phyloP scores from a whole-genome alignment of 2,329 filamentous ascomycete species.

The Phaeomoniella chlamydospora region DNA sequence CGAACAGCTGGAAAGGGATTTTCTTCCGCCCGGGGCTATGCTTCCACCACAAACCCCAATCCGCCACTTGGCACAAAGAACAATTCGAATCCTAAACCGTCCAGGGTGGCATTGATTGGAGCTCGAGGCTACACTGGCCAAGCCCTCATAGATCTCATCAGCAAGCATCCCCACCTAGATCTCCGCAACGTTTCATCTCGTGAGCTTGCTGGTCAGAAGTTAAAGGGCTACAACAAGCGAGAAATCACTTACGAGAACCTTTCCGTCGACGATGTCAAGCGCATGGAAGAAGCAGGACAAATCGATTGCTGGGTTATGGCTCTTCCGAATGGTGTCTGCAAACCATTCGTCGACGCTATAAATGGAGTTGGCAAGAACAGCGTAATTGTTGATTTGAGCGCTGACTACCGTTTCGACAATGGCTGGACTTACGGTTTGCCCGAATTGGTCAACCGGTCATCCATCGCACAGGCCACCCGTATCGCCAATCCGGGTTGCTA shows the following conservation, averaged over 20 bases:
- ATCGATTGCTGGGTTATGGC: constrained; percentile 98
- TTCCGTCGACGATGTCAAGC: constrained; percentile 68
- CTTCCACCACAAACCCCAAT: constrained; percentile 61
- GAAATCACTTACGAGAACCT: constrained; percentile 89
- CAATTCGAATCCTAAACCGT: constrained; percentile 62
- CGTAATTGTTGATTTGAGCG: constrained; percentile 85
- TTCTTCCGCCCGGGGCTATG: constrained; percentile 21
- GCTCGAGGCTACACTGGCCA: constrained; percentile 91
- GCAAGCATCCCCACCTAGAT: constrained; percentile 79
- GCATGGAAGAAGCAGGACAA: constrained; percentile 69
- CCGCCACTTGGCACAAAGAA: constrained; percentile 82
- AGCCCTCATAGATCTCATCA: constrained; percentile 74
- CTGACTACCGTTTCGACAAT: constrained; percentile 82
- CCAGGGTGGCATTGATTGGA: constrained; percentile 75
- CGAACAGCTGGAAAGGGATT: constrained; percentile 8
- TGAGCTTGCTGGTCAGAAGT: constrained; percentile 73
- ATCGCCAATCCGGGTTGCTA: constrained; percentile 95
- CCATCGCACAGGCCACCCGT: constrained; percentile 63
- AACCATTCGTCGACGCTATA: constrained; percentile 83
- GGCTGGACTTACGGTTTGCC: constrained; percentile 84
- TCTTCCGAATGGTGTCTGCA: constrained; percentile 86
- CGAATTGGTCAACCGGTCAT: constrained; percentile 63
- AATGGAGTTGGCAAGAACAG: constrained; percentile 55
- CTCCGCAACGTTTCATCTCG: constrained; percentile 85
- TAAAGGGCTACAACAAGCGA: constrained; percentile 81